A percentile compares a stretch with the other conserved stretches of the same genome.
Conservation (phyloP, 202 grass and related monocot species). For the Cymbopogon flexuosus region DNA sequence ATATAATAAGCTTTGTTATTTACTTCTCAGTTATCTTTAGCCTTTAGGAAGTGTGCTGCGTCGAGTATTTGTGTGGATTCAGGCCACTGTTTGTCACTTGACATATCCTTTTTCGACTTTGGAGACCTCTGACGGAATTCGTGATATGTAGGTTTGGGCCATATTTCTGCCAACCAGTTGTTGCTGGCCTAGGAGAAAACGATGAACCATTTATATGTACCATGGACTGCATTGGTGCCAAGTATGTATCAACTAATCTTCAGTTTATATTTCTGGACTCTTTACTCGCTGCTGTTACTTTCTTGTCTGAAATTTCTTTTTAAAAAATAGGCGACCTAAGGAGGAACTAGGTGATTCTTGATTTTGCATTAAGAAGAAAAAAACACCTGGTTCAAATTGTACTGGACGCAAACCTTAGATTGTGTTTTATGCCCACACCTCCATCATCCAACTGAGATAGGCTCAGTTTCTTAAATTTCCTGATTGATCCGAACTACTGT, state of each 20-base stretch:
- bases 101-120: not conserved
- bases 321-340: not conserved
- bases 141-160: constrained; percentile 58
- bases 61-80: not conserved
- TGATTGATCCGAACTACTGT: not conserved
- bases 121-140: constrained; percentile 3
- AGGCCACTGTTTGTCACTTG: not conserved
- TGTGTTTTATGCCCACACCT: not conserved
- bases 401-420: not conserved
- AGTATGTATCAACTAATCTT: constrained; percentile 45
- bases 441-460: not conserved
- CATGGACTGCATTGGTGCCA: constrained; percentile 84
- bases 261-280: not conserved
- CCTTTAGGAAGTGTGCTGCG: not conserved
- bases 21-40: not conserved
- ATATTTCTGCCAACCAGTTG: constrained; percentile 70
- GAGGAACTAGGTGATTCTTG: not conserved
- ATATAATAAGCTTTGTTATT: not conserved
- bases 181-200: constrained; percentile 64
- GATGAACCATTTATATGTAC: constrained; percentile 78
- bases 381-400: not conserved
- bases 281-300: not conserved
- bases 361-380: not conserved
- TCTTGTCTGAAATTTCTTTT: constrained; percentile 3
- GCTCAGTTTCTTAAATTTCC: not conserved